Evolutionary conservation across 75 land plant genomes (phyloP), one percentile per base, ranked within the genome.

Genomic region (Cunninghamia lanceolata): DNA sequence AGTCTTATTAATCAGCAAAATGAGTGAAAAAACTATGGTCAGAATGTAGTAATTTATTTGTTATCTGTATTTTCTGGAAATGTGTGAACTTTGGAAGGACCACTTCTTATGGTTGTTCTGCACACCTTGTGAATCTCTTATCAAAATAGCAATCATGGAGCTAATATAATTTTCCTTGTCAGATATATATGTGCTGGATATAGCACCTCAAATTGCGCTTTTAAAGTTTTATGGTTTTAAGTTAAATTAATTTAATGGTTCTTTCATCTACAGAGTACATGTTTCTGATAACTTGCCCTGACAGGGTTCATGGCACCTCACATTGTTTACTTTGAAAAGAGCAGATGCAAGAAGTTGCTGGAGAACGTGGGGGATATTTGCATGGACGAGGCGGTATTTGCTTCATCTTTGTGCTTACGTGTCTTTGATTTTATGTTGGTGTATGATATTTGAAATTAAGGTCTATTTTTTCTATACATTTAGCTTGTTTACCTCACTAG

Each of bases 341-440:
- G 86, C 95, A 98, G 99, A 98, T 98, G 99, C 99, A 98, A 88
- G 99, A 98, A 88, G 99, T 96, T 89, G 99, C 99, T 63, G 99
- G 99, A 63, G 99, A 98, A 92, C 99, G 99, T 91, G 99, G 99
- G 84, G 99, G 99, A 6, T 98, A 98, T 86, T 94, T 98, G 86
- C 99, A 98, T 92, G 99, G 99, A 17, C 92, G 99, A 88, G 99
- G 99, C 84, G 99, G 99, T 98, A 98, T 63, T 76, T 74, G 42
- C 30, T 56, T 81, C 84, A 34, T 74, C 50, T 76, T 85, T 19
- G n/a, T 34, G 47, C 85, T 52, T 47, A n/a, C 21, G 19, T 52
- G 0, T 81, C 17, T 35, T 21, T 73, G 32, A 30, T 36, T 68
- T 74, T 39, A 85, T 85, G 16, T 74, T 21, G 8, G 14, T 80